Base-by-base conservation (phyloP, 148 eudicot species). In the Fagopyrum tataricum region DNA sequence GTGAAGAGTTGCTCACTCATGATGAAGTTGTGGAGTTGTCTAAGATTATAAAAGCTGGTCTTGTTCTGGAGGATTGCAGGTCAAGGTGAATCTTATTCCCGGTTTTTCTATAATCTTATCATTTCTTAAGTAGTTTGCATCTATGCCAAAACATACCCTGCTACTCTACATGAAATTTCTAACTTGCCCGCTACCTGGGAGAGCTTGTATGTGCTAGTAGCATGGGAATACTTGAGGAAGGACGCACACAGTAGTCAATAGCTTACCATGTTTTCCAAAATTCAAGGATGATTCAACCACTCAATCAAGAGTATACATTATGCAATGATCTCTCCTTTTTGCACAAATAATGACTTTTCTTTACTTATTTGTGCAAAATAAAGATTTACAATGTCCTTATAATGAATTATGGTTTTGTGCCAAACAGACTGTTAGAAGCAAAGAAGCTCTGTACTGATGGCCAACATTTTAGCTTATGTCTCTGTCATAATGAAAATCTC, bases 21-120 rank as follows among this genome's bases (percentile, higher is more conserved):
- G 75, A 90, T 5, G 90, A 95, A 80, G 97, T 91, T 42, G 91
- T 87, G 77, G 84, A 84, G 48, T 82, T 95, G 53, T 95, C 96
- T 11, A 82, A 77, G 69, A 90, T 88, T 76, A 88, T 90, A 17
- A 85, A 89, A 81, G 61, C 68, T 12, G 99, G 99, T 51, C 89
- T 90, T 64, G 70, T 80, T 71, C 72, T 95, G 69, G 96, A 88
- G 74, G 88, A 95, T 74, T 88, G 77, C 44, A 87, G 81, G 80
- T 78, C 83, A 77, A 91, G 97, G 99, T 95, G 86, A 70, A 18
- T 12, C 52, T 9, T 11, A 31, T 31, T 31, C 37, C 37, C 37
- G 2, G 37, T 31, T 31, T 31, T 31, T 31, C 37, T 31, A 31
- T 31, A 31, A 31, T 31, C 37, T 31, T 2, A 31, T 31, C 37